Evolutionary conservation across 345 rosid genomes (phyloP).

Genomic region (Hypericum perforatum): DNA sequence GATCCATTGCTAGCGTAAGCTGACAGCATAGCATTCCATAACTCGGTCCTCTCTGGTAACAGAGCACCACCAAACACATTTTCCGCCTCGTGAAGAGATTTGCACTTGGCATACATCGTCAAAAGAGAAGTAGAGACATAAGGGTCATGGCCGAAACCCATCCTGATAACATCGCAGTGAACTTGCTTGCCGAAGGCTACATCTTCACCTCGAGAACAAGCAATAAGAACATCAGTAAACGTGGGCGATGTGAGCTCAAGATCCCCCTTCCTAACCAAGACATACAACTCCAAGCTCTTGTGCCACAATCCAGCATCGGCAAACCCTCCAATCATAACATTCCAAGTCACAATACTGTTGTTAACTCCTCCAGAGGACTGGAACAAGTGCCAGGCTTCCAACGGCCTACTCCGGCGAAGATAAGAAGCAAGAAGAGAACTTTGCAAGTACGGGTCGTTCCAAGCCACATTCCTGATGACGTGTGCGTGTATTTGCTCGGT

Average conservation of each 20-base stretch:
- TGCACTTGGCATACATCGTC: conserved; percentile 63
- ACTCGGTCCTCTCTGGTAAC: conserved; percentile 34
- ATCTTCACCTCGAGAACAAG: conserved; percentile 39
- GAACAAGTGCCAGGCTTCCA: conserved; percentile 44
- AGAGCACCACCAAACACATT: conserved; percentile 29
- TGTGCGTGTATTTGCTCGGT: conserved; percentile 60
- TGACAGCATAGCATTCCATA: conserved; percentile 71
- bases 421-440: conserved; percentile 57
- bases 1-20: conserved; percentile 41
- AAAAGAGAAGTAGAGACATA: conserved; percentile 54
- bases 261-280: conserved; percentile 36
- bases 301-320: conserved; percentile 40
- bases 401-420: conserved; percentile 27
- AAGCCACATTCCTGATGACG: conserved; percentile 32
- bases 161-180: conserved; percentile 57
- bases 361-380: conserved; percentile 34
- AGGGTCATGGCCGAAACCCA: conserved; percentile 44
- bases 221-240: conserved; percentile 38
- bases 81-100: conserved; percentile 39
- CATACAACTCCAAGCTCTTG: conserved; percentile 46
- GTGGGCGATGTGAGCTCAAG: conserved; percentile 44
- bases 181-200: conserved; percentile 45
- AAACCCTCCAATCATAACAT: conserved; percentile 68
- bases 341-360: conserved; percentile 54
- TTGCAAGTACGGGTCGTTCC: conserved; percentile 42